phyloP scores from a whole-genome alignment of 768 basidiomycete species.

The Boletus tomentosulus region DNA sequence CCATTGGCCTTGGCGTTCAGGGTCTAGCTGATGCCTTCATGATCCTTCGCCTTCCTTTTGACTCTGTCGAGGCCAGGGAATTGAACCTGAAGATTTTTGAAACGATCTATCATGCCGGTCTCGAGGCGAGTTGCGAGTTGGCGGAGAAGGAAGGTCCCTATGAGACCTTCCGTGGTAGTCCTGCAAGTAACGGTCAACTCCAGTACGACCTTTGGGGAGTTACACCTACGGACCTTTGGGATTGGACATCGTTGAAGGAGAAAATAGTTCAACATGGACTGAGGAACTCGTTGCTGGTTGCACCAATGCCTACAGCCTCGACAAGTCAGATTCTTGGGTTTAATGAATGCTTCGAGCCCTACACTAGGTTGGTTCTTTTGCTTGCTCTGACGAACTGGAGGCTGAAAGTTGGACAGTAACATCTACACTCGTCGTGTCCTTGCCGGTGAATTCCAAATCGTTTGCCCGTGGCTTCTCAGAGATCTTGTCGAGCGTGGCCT shows the following conservation, averaged over 20 bases:
- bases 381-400: not conserved
- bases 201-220: slow-evolving; percentile 97
- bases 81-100: slow-evolving; percentile 97
- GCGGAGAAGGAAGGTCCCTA: slow-evolving; percentile 79
- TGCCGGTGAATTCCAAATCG: slow-evolving; percentile 99
- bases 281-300: slow-evolving; percentile 83
- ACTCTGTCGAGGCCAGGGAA: slow-evolving; percentile 77
- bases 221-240: slow-evolving; percentile 87
- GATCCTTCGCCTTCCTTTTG: slow-evolving; percentile 94
- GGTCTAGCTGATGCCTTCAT: slow-evolving; percentile 98
- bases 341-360: slow-evolving; percentile 99
- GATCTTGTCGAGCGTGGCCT: slow-evolving; percentile 93
- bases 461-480: slow-evolving; percentile 98
- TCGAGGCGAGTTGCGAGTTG: slow-evolving; percentile 87
- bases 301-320: slow-evolving; percentile 99
- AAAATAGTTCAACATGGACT: slow-evolving; percentile 79
- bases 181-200: slow-evolving; percentile 81
- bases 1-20: slow-evolving; percentile 96
- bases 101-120: slow-evolving; percentile 95
- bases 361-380: slow-evolving; percentile 66
- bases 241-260: slow-evolving; percentile 85
- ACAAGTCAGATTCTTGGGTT: slow-evolving; percentile 97
- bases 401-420: slow-evolving; percentile 54
- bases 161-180: slow-evolving; percentile 86
- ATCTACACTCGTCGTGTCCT: slow-evolving; percentile 98